Conservation (phyloP, 2,329 filamentous ascomycete species). For the Aureobasidium melanogenum region DNA sequence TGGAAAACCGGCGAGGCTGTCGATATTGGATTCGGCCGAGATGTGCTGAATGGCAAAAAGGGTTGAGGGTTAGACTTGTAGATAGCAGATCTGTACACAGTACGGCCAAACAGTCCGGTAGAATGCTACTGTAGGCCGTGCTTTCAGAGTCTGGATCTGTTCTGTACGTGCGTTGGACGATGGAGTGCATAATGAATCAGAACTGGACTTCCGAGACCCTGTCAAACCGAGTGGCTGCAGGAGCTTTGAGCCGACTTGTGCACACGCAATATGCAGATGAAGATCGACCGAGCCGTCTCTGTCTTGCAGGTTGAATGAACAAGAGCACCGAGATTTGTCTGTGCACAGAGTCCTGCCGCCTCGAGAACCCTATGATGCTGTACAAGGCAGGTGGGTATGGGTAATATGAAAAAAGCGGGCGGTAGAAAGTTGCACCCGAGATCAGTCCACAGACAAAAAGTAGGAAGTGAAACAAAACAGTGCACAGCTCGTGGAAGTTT, state of each 20-base stretch:
- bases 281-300: conserved; percentile 11
- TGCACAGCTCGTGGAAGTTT: conserved; percentile 6
- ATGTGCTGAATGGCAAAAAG: not conserved
- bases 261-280: conserved; percentile 2
- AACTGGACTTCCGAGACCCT: not conserved
- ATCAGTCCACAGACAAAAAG: not conserved
- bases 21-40: not conserved
- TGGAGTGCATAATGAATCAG: not conserved
- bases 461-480: conserved; percentile 10
- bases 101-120: not conserved
- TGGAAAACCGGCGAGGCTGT: not conserved
- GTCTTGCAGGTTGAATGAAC: conserved; percentile 3
- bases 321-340: conserved; percentile 9
- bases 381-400: not conserved
- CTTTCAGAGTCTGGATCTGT: not conserved
- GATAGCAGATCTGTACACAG: not conserved
- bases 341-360: not conserved
- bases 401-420: conserved; percentile 1
- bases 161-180: not conserved
- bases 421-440: conserved; percentile 8
- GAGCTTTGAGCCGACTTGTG: not conserved
- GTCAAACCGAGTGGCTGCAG: conserved; percentile 3
- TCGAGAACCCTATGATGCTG: not conserved
- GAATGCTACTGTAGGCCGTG: not conserved
- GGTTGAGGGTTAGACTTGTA: not conserved